Evolutionary conservation across 108 stramenopile species (phyloP), one percentile per base, ranked within the genome.

Genomic region (Fistulifera solaris): DNA sequence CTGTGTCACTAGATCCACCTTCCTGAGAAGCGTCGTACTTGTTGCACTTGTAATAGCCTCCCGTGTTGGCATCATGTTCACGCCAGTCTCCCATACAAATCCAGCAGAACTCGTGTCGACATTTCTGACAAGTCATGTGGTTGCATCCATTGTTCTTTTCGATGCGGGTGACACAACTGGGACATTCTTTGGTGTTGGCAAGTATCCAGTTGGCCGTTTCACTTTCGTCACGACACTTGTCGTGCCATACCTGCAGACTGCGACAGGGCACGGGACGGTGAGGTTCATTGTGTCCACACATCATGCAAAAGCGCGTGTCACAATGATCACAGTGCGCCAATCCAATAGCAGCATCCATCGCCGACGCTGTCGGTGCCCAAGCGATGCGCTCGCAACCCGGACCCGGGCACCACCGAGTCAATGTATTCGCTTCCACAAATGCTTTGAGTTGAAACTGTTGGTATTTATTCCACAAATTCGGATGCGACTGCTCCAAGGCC

Each of bases 131-230:
- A 35, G 89, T 93, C 92, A 99, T 99, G 88, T 99, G 96, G 70
- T 97, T 98, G 77, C 97, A 99, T 22, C 97, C 97, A 59, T 97
- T 93, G 70, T 98, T 98, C 73, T 99, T 99, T 73, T 99, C 97
- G 71, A 99, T 99, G 27, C 96, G 83, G 49, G 84, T 87, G 26
- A 67, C 69, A 72, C 98, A 99, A 66, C 96, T 94, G 45, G 98
- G 98, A 68, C 98, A 99, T 26, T 74, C 72, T 74, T 98, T 98
- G 42, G 97, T 99, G 65, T 97, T 97, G 60, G 95, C 97, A 27
- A 98, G 62, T 48, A 97, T 98, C 97, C 96, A 99, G 70, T 97
- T 97, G 46, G 95, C 96, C 8, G 96, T 99, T 75, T 99, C 96
- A 35, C 78, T 81, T 72, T 98, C 96, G 61, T 94, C 95, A 26